phyloP scores from a whole-genome alignment of 148 eudicot species.

The Euryodendron excelsum region DNA sequence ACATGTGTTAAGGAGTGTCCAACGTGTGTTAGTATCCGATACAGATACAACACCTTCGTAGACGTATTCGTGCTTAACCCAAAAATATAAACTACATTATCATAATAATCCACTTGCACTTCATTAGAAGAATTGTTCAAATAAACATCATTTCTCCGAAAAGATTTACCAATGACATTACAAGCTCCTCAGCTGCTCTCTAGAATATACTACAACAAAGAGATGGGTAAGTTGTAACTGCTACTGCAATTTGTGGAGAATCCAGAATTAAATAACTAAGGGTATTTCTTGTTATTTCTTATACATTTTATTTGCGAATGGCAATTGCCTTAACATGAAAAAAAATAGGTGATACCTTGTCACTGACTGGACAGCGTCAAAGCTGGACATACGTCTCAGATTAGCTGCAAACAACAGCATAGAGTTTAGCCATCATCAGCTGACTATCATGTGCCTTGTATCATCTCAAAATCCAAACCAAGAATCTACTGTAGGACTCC shows the following conservation, averaged over 20 bases:
- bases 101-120: background rate
- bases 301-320: background rate
- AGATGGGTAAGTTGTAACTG: background rate
- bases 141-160: background rate
- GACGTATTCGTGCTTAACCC: background rate
- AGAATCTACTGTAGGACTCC: background rate
- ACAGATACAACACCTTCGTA: too few relatives aligned
- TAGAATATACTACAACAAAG: background rate
- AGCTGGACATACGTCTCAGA: constrained; percentile 66
- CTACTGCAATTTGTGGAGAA: background rate
- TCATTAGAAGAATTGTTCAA: background rate
- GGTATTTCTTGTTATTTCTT: background rate
- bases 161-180: background rate
- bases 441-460: background rate
- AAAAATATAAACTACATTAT: background rate
- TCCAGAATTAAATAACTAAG: background rate
- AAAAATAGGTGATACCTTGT: constrained; percentile 39
- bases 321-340: constrained; percentile 7
- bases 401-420: constrained; percentile 46
- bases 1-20: too few relatives aligned
- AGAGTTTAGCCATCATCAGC: background rate
- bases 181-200: background rate
- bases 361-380: constrained; percentile 67
- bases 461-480: background rate
- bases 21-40: too few relatives aligned